Percentiles rank a stretch among this genome's conserved stretches.
Evolutionary conservation across 2,329 filamentous ascomycete species (phyloP).

Genomic region (Neonectria hederae): DNA sequence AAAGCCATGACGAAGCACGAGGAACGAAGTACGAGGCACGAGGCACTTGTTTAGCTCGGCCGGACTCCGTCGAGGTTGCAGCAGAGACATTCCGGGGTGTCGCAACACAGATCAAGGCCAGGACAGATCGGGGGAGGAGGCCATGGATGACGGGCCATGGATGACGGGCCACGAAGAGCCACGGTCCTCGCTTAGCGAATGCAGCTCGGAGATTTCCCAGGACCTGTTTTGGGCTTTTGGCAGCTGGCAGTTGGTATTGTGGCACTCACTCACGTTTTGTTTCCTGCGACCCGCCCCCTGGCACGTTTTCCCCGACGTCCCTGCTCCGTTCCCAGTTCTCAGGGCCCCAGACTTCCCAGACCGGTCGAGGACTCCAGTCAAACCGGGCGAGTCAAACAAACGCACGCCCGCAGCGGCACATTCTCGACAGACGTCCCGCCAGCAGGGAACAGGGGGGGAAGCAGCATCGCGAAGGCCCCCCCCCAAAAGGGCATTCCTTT

Average conservation of each 20-base stretch:
- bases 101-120: conserved; percentile 27
- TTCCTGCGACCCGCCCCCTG: conserved; percentile 13
- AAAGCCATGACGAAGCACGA: conserved; percentile 40
- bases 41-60: not conserved
- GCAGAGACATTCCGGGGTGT: conserved; percentile 31
- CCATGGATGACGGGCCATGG: conserved; percentile 1
- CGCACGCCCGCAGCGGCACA: conserved; percentile 19
- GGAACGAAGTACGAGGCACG: not conserved
- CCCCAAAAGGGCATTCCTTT: not conserved
- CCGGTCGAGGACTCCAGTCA: conserved; percentile 12
- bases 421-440: conserved; percentile 25
- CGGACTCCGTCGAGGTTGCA: conserved; percentile 25
- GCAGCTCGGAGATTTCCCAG: conserved; percentile 43
- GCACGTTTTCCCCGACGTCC: conserved; percentile 22
- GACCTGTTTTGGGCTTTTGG: conserved; percentile 26
- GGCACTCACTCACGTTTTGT: conserved; percentile 7
- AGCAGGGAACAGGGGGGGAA: conserved; percentile 21
- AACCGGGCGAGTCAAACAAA: conserved; percentile 25
- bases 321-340: not conserved
- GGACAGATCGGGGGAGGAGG: conserved; percentile 33
- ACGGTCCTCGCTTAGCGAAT: conserved; percentile 35
- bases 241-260: not conserved
- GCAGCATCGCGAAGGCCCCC: not conserved
- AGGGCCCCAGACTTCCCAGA: conserved; percentile 17
- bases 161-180: conserved; percentile 1